Base-by-base conservation (phyloP, 306 rosid species). In the Pyrus bretschneideri region DNA sequence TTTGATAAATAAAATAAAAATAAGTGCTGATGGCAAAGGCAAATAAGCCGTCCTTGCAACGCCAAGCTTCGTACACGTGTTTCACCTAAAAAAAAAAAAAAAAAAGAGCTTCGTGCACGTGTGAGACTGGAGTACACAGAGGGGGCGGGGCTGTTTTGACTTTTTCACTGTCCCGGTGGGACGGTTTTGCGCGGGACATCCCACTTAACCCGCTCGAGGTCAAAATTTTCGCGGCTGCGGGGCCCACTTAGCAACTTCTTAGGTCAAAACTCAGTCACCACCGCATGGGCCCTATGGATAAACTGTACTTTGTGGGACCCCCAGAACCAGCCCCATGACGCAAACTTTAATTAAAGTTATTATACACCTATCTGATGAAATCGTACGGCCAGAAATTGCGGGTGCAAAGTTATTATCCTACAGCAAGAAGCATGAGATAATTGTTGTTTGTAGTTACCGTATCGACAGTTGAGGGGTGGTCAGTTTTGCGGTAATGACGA, bases 401-500 rank as follows among this genome's bases (percentile, higher is more conserved):
- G 72, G 66, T 69, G 76, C 81, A 75, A 15, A 21, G 29, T 72
- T 4, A 7, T 70, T 38, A 29, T 17, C 11, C 10, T 74, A 72
- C 66, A 14, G 11, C 12, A 18, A 8, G 22, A 40, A 54, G 82
- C 46, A 76, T 35, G 30, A 23, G 68, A 67, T 77, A 42, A 73
- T 38, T 44, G 8, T 10, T 44, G 55, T 49, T 35, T 59, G 3
- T 17, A 77, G 44, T 88, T 89, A 92, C 99, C 99, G 21, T 81
- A 42, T 96, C 81, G 49, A 92, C 86, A n/a, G 69, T 54, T 1
- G 97, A 81, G 65, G 69, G 83, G 58, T 19, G 84, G 79, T 78
- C 90, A 5, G 83, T 13, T 70, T 80, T 60, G 57, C 83, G 77
- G 75, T 86, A 88, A 72, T 96, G 93, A 76, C 86, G 89, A 22